These are phyloP conservation scores for Scedosporium dehoogii DNA, from an alignment of 2,329 filamentous ascomycete genomes.

Conservation along the genomic window DNA sequence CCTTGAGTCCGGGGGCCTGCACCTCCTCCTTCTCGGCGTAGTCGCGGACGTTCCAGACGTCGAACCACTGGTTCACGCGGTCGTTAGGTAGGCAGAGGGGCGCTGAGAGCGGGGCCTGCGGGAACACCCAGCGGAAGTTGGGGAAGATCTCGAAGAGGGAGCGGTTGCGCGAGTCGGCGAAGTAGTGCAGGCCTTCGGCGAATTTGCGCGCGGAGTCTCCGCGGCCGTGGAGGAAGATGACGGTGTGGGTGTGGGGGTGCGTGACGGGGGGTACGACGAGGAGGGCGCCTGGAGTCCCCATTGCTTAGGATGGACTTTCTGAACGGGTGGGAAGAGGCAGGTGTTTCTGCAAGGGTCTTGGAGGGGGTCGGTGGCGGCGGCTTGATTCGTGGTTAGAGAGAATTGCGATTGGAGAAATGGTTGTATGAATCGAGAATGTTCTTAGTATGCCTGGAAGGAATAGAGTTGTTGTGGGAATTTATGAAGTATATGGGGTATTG, in stretches of 20 bases:
- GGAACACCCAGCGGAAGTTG: slow-evolving; percentile 39
- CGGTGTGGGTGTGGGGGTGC: slow-evolving; percentile 27
- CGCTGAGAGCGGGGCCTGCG: slow-evolving; percentile 25
- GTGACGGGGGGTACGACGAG: slow-evolving; percentile 11
- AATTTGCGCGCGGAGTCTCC: slow-evolving; percentile 28
- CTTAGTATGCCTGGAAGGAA: too few relatives aligned
- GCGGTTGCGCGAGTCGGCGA: slow-evolving; percentile 19
- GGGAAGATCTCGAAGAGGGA: slow-evolving; percentile 30
- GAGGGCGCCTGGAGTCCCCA: neutral
- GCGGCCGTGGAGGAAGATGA: slow-evolving; percentile 36
- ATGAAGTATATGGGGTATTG: too few relatives aligned
- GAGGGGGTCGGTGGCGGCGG: too few relatives aligned
- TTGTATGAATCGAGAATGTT: too few relatives aligned
- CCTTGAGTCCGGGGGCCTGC: slow-evolving; percentile 27
- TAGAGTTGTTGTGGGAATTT: too few relatives aligned
- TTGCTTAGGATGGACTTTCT: neutral
- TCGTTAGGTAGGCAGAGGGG: slow-evolving; percentile 10
- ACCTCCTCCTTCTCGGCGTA: slow-evolving; percentile 31
- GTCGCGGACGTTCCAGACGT: slow-evolving; percentile 34
- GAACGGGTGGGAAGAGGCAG: too few relatives aligned
- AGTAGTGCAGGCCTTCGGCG: slow-evolving; percentile 18
- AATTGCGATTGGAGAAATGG: too few relatives aligned
- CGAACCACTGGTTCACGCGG: slow-evolving; percentile 36
- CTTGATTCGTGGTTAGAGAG: too few relatives aligned
- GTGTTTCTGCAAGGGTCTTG: too few relatives aligned